A percentile compares a stretch with the other conserved stretches of the same genome.
These are phyloP conservation scores for Moricandia arvensis DNA, from an alignment of 345 rosid genomes.

Conservation along the genomic window DNA sequence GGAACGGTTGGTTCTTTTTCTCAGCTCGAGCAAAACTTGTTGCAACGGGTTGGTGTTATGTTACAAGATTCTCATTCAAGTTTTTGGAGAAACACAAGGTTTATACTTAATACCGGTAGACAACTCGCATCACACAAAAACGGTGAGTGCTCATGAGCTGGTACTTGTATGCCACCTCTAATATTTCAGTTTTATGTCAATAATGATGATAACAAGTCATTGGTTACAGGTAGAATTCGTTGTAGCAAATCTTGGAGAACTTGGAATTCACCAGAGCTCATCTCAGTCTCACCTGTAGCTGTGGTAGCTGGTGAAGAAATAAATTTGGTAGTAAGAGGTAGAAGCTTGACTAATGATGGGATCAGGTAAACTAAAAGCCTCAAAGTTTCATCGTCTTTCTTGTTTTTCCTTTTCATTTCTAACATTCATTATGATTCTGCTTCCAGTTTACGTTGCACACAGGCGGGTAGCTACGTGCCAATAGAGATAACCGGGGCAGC, in stretches of 20 bases:
- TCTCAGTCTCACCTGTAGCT: conserved; percentile 74
- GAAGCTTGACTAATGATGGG: conserved; percentile 59
- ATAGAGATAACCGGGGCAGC: conserved; percentile 40
- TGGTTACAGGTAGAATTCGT: conserved; percentile 55
- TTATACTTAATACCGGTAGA: conserved; percentile 61
- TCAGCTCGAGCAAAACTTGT: conserved; percentile 69
- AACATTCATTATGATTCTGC: background rate
- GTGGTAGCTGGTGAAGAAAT: conserved; percentile 40
- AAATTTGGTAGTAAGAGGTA: conserved; percentile 55
- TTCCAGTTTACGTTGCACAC: conserved; percentile 61
- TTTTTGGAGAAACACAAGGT: conserved; percentile 74
- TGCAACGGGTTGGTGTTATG: conserved; percentile 49
- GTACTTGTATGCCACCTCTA: background rate
- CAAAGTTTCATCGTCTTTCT: background rate
- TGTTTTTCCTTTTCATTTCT: conserved; percentile 18
- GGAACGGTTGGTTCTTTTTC: conserved; percentile 1
- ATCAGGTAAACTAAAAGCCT: conserved; percentile 52
- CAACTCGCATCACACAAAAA: conserved; percentile 68
- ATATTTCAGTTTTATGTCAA: background rate
- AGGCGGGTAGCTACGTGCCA: conserved; percentile 65
- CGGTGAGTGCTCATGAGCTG: conserved; percentile 45
- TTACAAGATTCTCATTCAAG: conserved; percentile 54
- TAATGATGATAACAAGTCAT: background rate
- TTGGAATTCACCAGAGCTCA: conserved; percentile 75
- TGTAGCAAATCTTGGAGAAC: conserved; percentile 69